Percentiles rank a stretch among this genome's conserved stretches.
Conservation (phyloP, 2,329 filamentous ascomycete species). For the Trichoderma asperellum region DNA sequence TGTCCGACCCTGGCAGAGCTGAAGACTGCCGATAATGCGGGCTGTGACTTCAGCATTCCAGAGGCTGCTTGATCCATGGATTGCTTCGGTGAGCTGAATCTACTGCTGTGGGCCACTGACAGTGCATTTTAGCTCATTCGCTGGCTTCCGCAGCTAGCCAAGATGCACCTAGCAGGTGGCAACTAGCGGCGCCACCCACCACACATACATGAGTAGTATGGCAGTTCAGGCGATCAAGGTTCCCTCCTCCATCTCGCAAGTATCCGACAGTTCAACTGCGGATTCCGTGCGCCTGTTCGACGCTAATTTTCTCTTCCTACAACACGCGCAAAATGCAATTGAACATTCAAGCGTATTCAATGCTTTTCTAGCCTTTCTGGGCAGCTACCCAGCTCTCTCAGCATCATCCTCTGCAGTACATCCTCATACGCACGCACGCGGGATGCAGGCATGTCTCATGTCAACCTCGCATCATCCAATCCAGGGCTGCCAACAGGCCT, state of each 20-base stretch:
- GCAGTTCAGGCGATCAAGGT: background rate
- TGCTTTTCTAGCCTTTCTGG: background rate
- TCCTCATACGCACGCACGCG: background rate
- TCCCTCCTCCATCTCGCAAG: background rate
- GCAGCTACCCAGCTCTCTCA: background rate
- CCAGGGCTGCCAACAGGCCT: background rate
- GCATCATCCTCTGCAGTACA: background rate
- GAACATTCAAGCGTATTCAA: background rate
- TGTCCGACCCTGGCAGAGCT: slow-evolving; percentile 20
- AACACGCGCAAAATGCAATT: too few relatives aligned
- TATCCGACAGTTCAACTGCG: background rate
- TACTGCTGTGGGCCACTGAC: background rate
- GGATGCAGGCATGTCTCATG: slow-evolving; percentile 1
- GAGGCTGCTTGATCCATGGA: background rate
- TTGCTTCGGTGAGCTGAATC: background rate
- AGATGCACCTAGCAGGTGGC: slow-evolving; percentile 9
- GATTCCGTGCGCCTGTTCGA: background rate
- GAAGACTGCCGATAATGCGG: background rate
- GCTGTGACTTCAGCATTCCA: background rate
- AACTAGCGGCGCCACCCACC: background rate
- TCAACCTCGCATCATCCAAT: background rate
- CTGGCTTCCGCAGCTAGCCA: slow-evolving; percentile 5
- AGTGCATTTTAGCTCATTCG: background rate
- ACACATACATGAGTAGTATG: background rate
- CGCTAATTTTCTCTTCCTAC: background rate